Evolutionary conservation across 176 grass and related monocot species (phyloP).

Genomic region (Oryza glumipatula): DNA sequence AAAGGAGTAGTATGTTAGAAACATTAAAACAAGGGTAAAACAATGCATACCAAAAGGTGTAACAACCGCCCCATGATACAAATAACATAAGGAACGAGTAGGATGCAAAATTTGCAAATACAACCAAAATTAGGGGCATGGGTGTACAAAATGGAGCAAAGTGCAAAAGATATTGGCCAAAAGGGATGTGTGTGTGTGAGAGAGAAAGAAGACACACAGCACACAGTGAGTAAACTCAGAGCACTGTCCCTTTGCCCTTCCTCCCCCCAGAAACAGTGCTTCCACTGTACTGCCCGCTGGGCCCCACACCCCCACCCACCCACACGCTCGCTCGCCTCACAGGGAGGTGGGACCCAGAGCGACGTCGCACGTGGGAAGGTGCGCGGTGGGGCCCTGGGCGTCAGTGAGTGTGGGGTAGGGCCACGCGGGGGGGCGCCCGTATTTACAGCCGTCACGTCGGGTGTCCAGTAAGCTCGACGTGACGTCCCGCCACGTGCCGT

Average conservation of each 20-base stretch:
- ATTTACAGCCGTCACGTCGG: slow-evolving; percentile 63
- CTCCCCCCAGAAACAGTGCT: slow-evolving; percentile 24
- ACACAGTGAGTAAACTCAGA: slow-evolving; percentile 28
- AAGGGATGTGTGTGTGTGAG: not conserved
- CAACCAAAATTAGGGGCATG: not conserved
- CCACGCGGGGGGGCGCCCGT: slow-evolving; percentile 34
- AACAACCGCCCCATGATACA: too few species aligned
- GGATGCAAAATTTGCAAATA: too few species aligned
- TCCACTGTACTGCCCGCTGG: not conserved
- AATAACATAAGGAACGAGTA: too few species aligned
- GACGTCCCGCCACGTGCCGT: slow-evolving; percentile 50
- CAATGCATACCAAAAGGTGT: too few species aligned
- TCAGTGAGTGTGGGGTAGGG: slow-evolving; percentile 4
- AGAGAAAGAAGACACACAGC: not conserved
- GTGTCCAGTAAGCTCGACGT: slow-evolving; percentile 30
- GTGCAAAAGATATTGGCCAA: not conserved
- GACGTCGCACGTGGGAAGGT: slow-evolving; percentile 47
- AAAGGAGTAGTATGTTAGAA: too few species aligned
- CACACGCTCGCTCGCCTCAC: not conserved
- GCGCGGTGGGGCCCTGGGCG: not conserved
- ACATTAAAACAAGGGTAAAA: too few species aligned
- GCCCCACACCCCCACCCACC: not conserved
- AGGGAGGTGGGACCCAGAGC: not conserved
- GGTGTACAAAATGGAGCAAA: not conserved
- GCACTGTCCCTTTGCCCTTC: not conserved